Evolutionary conservation across 345 rosid species (phyloP), one percentile per base, ranked within the genome.

Genomic region (Jatropha curcas): DNA sequence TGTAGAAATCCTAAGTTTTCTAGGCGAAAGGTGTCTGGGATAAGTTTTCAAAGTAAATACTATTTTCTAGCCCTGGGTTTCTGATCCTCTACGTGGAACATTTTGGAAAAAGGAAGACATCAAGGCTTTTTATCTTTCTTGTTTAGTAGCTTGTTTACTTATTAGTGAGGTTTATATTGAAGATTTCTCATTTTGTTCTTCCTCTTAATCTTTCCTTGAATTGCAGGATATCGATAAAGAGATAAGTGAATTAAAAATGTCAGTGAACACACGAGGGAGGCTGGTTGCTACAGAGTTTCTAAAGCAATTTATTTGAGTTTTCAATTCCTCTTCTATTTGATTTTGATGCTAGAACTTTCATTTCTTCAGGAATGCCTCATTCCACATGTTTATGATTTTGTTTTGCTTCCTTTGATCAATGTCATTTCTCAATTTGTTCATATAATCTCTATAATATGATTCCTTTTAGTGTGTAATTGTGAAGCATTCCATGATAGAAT

Each of bases 201-300:
- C n/a, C n/a, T 16, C 17, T 12, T 12, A 13, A 5, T 43, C 25
- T 11, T n/a, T 60, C 71, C 46, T 33, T 12, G 14, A 80, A 82
- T 13, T 86, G 86, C 92, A 95, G 98, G 99, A 95, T 73, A 95
- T 95, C 20, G 94, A 92, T 67, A 91, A 95, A 81, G 98, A 95
- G 87, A 95, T 92, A 76, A 87, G 87, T 10, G 98, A 95, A 67
- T 76, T 95, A 80, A 95, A 91, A 85, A 81, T 86, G 83, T 95
- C 97, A 0, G 89, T 95, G 77, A 95, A 93, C 82, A 92, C 97
- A 2, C 80, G 97, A 71, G 99, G 98, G 71, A 89, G 90, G 82
- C 86, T 89, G 70, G 99, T 95, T 39, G 99, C 99, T 16, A 84
- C 94, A 0, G 99, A 95, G 85, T 91, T 91, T 73, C 79, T 95